Base-by-base conservation (phyloP, 2,329 filamentous ascomycete species). In the Aspergillus candidus region DNA sequence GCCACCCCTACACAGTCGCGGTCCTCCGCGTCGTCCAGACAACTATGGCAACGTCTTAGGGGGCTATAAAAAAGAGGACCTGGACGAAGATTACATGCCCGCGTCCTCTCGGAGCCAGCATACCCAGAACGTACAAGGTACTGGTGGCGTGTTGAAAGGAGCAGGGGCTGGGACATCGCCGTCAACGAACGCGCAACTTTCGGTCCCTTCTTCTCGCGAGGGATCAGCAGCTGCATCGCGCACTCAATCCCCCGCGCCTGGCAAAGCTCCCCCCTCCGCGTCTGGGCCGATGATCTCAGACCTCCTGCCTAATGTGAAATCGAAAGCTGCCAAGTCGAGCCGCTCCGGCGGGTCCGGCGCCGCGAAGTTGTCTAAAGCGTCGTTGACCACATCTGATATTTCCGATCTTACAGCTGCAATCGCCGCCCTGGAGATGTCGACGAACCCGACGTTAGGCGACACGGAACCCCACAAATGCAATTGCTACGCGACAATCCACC, bases 401-500 rank as follows among this genome's bases (percentile, higher is more conserved):
- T 64, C 66, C 4, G 79, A 83, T 54, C 63, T 83, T 3, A 80
- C 81, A 31, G 83, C 88, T 1, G 90, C 91, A 4, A 97, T 98
- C 53, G 83, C 89, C 17, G 78, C 84, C 2, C 78, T 98, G 6
- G 93, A 98, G 63, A 78, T 95, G n/a, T 86, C 86, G 41, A 96
- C 90, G 2, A 96, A 96, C 60, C 88, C 89, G 0, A 79, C 82
- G 0, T 68, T 89, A 17, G 68, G 74, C 32, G 71, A 81, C 6
- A 75, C 80, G 40, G 78, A 85, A 8, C 11, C 38, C n/a, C 82
- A 81, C 44, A 71, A 65, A 56, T 98, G 93, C 67, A 86, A 86
- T 56, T 98, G 93, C 65, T 88, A 94, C 59, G 93, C 87, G 0
- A 82, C 86, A 0, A 80, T 87, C 2, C 93, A 98, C 64, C 87